Evolutionary conservation across 108 stramenopile genomes (phyloP), one percentile per base, ranked within the genome.

Genomic region (Cyclotella baltica): DNA sequence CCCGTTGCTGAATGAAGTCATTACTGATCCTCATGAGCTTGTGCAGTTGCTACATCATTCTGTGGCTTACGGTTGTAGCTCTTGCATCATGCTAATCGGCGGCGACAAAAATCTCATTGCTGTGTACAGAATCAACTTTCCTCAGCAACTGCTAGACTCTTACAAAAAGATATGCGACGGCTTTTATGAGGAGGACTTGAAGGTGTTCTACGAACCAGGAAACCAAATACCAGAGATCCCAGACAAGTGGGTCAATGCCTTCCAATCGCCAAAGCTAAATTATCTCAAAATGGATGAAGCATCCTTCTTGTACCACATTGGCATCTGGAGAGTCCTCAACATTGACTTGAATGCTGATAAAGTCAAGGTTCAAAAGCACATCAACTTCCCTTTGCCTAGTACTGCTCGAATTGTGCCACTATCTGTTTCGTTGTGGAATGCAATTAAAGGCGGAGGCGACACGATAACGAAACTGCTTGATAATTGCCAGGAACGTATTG

Each of bases 381-480:
- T 52, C n/a, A 4, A 19, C 51, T 52, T 13, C 18, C 19, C 18
- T 4, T 52, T 52, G n/a, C 51, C 51, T 4, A 18, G 2, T 10
- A 37, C 20, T 37, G 62, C 62, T 16, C 16, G 62, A 19, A 64
- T 64, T 22, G 37, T 64, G 2, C 62, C 62, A 10, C 38, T 38
- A 2, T 2, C 3, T 20, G 37, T 64, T 20, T 37, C 62, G 19
- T 3, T 10, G 3, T 64, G 62, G 62, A 64, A 64, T 38, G 4
- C 62, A 23, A 16, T 40, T 3, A 64, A 64, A 64, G 62, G 62
- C 11, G 37, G 37, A 37, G 35, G 37, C 11, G 62, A 64, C 25
- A 38, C 35, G 2, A 64, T 64, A 34, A 64, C 62, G 18, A 64
- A 64, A 38, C 37, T 64, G 22, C 10, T 35, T 64, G 62, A 64